Base-by-base conservation (phyloP, 1,284 basidiomycete species). In the Cryptococcus deneoformans region DNA sequence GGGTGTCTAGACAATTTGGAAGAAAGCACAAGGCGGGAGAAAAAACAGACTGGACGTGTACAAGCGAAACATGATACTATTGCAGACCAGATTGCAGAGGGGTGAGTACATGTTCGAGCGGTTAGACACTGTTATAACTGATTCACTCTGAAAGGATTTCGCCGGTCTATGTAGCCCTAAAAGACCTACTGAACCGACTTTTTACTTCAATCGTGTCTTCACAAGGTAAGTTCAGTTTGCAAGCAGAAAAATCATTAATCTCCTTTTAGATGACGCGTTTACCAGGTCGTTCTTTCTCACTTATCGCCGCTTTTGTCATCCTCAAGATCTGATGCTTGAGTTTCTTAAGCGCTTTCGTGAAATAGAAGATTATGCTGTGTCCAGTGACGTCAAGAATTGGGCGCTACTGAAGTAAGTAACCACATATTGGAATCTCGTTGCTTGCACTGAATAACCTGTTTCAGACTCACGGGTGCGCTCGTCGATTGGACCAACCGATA, bases 251-350 rank as follows among this genome's bases (percentile, higher is more conserved):
- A 35, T 50, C 49, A n/a, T 37, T 6, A 38, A 29, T 59, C 24
- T 14, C 24, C 10, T 3, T 29, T 47, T 52, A 72, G 76, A 77
- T 50, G 67, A 69, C 7, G 48, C 56, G 9, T 75, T 77, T 48
- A 62, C 75, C 10, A 60, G 62, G 16, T 59, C 71, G 7, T 79
- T 79, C 58, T 72, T 77, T 60, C 57, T 75, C 57, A 72, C 69
- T 0, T 79, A 74, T 56, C 71, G 77, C 1, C 69, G 77, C 0
- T 79, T 78, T 52, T 71, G 67, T 24, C 56, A 60, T 5, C 73
- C 77, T 2, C 50, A 50, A 1, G 70, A 73, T 1, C 43, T 79
- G 12, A 70, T 79, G 63, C 54, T 58, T 5, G 67, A 72, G 58
- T 71, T 78, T 46, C 57, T 68, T 11, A 63, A 68, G 5, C 62